Percentiles rank a stretch among this genome's conserved stretches.
These are phyloP conservation scores for Acmispon strigosus DNA, from an alignment of 306 rosid genomes.

Conservation along the genomic window DNA sequence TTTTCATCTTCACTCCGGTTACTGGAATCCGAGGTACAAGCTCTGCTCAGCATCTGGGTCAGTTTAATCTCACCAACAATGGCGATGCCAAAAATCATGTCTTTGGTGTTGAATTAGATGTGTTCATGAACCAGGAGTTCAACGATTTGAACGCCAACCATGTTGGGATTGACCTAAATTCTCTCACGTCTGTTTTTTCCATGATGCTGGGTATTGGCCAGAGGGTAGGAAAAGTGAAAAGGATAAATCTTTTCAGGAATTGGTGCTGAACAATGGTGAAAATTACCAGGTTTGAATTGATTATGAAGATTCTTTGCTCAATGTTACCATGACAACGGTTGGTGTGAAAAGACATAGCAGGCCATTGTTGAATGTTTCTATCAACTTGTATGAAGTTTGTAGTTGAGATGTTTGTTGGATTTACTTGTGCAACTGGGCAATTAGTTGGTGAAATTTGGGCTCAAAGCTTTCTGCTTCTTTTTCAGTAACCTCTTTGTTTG, in stretches of 20 bases:
- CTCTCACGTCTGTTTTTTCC: conserved; percentile 41
- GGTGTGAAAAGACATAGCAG: conserved; percentile 45
- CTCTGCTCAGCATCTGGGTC: conserved; percentile 57
- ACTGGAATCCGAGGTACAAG: conserved; percentile 51
- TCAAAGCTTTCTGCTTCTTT: too few species aligned
- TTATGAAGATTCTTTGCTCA: conserved; percentile 47
- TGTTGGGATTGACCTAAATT: conserved; percentile 69
- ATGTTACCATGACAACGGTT: conserved; percentile 54
- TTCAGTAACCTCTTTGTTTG: too few species aligned
- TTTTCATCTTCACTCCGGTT: conserved; percentile 57
- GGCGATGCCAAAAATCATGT: conserved; percentile 41
- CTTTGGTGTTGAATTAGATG: conserved; percentile 78
- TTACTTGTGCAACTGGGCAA: conserved; percentile 69
- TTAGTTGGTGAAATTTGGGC: too few species aligned
- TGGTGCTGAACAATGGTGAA: conserved; percentile 57
- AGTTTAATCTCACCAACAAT: conserved; percentile 49
- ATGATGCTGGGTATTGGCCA: conserved; percentile 66
- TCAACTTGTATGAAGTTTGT: conserved; percentile 47
- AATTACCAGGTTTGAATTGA: conserved; percentile 90
- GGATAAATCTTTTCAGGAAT: conserved; percentile 24
- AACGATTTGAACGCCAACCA: conserved; percentile 60
- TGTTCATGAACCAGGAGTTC: conserved; percentile 67
- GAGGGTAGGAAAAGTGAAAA: conserved; percentile 11
- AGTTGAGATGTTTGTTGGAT: conserved; percentile 80
- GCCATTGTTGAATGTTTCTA: conserved; percentile 42